These are phyloP conservation scores for Bremia lactucae DNA, from an alignment of 352 stramenopile genomes.

Conservation along the genomic window DNA sequence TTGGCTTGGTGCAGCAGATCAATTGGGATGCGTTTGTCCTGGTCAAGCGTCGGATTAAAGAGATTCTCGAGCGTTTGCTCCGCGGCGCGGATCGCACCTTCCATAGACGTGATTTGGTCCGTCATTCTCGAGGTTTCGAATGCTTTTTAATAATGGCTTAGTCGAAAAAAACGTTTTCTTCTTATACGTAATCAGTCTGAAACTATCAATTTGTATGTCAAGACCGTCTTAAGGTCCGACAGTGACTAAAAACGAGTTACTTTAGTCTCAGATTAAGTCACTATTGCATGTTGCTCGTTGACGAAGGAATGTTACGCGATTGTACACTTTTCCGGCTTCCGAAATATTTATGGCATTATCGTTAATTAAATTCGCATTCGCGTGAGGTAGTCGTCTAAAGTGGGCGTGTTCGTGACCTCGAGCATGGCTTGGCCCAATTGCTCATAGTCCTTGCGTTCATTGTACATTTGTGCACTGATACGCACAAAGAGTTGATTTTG, in stretches of 20 bases:
- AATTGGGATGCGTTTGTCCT: slow-evolving; percentile 84
- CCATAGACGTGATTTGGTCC: slow-evolving; percentile 84
- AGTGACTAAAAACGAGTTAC: too few species aligned
- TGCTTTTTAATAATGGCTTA: too few species aligned
- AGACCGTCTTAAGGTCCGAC: too few species aligned
- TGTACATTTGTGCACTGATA: slow-evolving; percentile 82
- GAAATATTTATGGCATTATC: too few species aligned
- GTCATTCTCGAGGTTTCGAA: too few species aligned
- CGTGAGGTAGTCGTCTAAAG: slow-evolving; percentile 52
- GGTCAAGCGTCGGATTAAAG: slow-evolving; percentile 77
- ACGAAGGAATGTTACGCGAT: too few species aligned
- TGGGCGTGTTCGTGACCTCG: slow-evolving; percentile 56
- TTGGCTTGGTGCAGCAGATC: slow-evolving; percentile 85
- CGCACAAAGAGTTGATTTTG: slow-evolving; percentile 61
- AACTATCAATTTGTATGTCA: too few species aligned
- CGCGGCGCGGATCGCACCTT: slow-evolving; percentile 83
- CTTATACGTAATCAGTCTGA: too few species aligned
- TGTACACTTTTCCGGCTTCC: too few species aligned
- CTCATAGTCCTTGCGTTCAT: slow-evolving; percentile 73
- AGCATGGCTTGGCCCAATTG: slow-evolving; percentile 59
- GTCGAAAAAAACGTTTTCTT: too few species aligned
- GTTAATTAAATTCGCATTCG: slow-evolving; percentile 48
- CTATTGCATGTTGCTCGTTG: too few species aligned
- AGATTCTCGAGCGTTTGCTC: slow-evolving; percentile 88
- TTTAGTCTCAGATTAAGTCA: too few species aligned